Base-by-base conservation (phyloP, 805 yeast genomes). In the Monosporozyma unispora region DNA sequence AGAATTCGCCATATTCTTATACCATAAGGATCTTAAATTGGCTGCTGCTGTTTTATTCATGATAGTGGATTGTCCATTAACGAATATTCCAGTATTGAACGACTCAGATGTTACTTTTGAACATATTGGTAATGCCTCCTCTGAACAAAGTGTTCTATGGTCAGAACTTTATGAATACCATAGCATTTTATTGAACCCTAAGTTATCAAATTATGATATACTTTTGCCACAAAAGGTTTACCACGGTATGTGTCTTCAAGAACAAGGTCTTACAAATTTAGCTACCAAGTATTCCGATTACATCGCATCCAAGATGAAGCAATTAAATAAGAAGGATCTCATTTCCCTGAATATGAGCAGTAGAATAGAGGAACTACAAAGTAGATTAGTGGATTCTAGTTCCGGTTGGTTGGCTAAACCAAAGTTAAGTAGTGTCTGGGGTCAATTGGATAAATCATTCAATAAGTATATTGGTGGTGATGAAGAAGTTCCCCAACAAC, bases 391-490 rank as follows among this genome's bases (percentile, higher is more conserved):
- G 6, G 78, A 74, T 10, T 51, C 70, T 21, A 78, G 75, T 41
- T 76, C 78, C 28, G 76, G 89, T 4, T 90, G 96, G 97, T 77
- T 89, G 54, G 83, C 87, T 12, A 81, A 82, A 58, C 84, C 84
- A 22, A 81, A 79, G 56, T 71, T 87, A 47, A 95, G 89, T 57
- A 84, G 80, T 61, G 82, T 88, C 48, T 87, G 96, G 96, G 91
- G 93, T 10, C 90, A 84, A 41, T 66, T 87, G 43, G 96, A 87
- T 63, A 87, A 87, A 62, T 79, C 86, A 4, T 80, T 84, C 60
- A 82, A 78, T 61, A 82, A 81, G 62, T 81, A 83, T 64, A 89
- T 91, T 50, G 83, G 95, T 38, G 97, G 96, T 1, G 97, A 91
- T 45, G 95, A 85, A 33, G 70, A 62, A 14, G 61, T 64, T 12